Base-by-base conservation (phyloP, 2,329 filamentous ascomycete species). In the Neocucurbitaria cava region DNA sequence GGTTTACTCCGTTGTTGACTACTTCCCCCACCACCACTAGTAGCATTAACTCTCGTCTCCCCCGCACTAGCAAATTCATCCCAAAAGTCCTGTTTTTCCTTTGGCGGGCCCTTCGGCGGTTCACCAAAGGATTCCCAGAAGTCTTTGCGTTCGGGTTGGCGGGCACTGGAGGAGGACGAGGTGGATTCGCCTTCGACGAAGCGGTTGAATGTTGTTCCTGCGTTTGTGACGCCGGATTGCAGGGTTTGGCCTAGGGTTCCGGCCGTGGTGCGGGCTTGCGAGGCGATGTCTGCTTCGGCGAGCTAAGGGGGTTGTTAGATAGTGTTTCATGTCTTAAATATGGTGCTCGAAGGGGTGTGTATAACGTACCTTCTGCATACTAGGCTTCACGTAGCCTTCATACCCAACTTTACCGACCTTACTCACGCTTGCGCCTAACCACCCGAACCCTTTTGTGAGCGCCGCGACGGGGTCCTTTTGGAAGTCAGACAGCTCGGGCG, bases 371-470 rank as follows among this genome's bases (percentile, higher is more conserved):
- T 92, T 90, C 71, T 91, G 90, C 58, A 95, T 92, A 24, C 92
- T 95, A 9, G 95, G 95, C 77, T 96, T 92, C 49, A 99, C 91
- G 78, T 92, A 97, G 30, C 89, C 87, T 64, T 95, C 89, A 74
- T 97, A 96, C 21, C 97, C 89, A 15, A 87, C 91, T 81, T 96
- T 96, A 33, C 93, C 95, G 61, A 91, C 90, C 82, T 95, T 96
- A 23, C 87, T 88, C 38, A 98, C 92, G 11, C 91, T 92, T 30
- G 87, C 89, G 17, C 92, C 86, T 70, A 98, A 92, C 92, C 95
- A 98, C 8, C 94, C 94, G 69, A 98, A 96, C 0, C 94, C 91
- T 77, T 96, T 97, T 24, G 88, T 92, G 65, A 99, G 77, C 15
- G 94, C 92, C 1, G 86, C 93, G 59, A 98, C 82, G 0, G 95